Percentiles rank a stretch among this genome's conserved stretches.
Conservation (phyloP, 164 flowering plant species). For the Houttuynia cordata region DNA sequence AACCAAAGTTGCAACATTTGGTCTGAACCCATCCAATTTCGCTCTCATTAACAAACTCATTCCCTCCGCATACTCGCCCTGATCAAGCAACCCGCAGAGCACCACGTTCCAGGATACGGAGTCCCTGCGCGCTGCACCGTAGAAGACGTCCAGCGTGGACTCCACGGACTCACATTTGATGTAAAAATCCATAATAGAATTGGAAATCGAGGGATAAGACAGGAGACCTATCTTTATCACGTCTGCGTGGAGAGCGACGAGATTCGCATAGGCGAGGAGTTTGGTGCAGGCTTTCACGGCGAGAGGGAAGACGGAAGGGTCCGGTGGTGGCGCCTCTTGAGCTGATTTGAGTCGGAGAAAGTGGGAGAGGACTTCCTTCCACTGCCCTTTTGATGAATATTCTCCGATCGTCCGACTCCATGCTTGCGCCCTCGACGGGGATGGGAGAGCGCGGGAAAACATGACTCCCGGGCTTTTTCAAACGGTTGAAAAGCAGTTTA, state of each 20-base stretch:
- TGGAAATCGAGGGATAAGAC: conserved; percentile 39
- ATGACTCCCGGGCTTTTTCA: no score
- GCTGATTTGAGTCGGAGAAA: conserved; percentile 20
- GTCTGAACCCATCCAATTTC: conserved; percentile 41
- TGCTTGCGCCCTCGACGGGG: no score
- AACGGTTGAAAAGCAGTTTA: no score
- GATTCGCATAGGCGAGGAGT: conserved; percentile 23
- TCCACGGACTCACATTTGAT: conserved; percentile 28
- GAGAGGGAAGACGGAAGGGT: conserved; percentile 34
- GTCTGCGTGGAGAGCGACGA: conserved; percentile 43
- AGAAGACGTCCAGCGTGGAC: conserved; percentile 35
- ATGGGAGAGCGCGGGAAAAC: no score
- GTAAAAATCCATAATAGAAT: conserved; percentile 60
- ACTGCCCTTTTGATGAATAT: conserved; percentile 22
- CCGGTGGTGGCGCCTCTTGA: conserved; percentile 19
- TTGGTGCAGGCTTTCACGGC: conserved; percentile 46
- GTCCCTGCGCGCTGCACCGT: conserved; percentile 26
- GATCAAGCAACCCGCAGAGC: conserved; percentile 37
- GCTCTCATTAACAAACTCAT: conserved; percentile 40
- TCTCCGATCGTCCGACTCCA: conserved; percentile 29
- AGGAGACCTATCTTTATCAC: conserved; percentile 47
- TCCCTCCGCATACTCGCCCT: conserved; percentile 32
- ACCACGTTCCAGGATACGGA: conserved; percentile 75
- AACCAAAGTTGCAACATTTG: conserved; percentile 56
- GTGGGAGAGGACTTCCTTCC: conserved; percentile 40